phyloP scores from a whole-genome alignment of 805 yeast genomes.

The Candida sakaeoensis region DNA sequence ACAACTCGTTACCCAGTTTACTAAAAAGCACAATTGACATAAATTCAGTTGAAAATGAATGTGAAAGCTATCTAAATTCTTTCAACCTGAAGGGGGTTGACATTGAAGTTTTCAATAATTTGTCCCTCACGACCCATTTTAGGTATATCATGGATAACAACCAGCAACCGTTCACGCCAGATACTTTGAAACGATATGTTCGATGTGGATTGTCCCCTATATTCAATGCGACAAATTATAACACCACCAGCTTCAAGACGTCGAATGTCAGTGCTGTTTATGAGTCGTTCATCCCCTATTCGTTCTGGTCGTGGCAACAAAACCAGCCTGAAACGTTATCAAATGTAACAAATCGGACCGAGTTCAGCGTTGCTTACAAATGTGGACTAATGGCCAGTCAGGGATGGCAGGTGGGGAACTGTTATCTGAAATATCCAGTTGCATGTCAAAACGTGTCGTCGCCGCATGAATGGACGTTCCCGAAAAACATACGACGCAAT shows the following conservation, averaged over 20 bases:
- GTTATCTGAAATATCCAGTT: conserved; percentile 50
- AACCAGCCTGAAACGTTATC: conserved; percentile 8
- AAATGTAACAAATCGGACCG: conserved; percentile 6
- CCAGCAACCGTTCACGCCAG: conserved; percentile 33
- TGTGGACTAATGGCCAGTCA: conserved; percentile 37
- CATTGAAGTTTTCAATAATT: conserved; percentile 11
- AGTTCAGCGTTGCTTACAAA: conserved; percentile 24
- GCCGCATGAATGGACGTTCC: conserved; percentile 43
- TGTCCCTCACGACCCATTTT: conserved; percentile 20
- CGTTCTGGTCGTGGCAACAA: conserved; percentile 73
- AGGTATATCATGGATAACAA: conserved; percentile 32
- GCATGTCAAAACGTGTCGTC: conserved; percentile 50
- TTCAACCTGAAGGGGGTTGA: neutral
- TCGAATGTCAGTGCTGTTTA: conserved; percentile 24
- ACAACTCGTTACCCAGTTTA: conserved; percentile 5
- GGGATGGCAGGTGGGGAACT: conserved; percentile 68
- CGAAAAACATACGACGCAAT: conserved; percentile 19
- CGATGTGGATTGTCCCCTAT: conserved; percentile 67
- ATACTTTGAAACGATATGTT: conserved; percentile 35
- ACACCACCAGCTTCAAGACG: conserved; percentile 11
- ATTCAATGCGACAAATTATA: conserved; percentile 32
- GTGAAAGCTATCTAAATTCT: conserved; percentile 5
- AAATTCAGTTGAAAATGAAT: neutral
- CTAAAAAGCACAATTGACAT: neutral
- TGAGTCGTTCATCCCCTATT: conserved; percentile 23